phyloP scores from a whole-genome alignment of 148 eudicot species.

The Hydrangea macrophylla region DNA sequence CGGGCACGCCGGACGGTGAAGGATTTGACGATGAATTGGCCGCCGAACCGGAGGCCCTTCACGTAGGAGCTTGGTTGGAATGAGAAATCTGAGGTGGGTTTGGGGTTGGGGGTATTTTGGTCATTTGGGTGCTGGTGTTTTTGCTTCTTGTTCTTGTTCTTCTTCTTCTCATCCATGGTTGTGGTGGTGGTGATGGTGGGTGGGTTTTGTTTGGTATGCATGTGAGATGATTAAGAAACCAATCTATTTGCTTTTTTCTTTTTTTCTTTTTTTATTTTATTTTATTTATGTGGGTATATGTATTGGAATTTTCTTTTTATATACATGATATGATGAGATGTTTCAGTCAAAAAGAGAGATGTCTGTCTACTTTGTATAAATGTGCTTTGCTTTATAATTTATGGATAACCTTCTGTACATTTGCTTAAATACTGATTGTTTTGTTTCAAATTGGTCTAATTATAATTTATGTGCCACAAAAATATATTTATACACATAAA shows the following conservation, averaged over 20 bases:
- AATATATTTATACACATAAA: too few relatives aligned
- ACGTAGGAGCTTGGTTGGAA: conserved; percentile 74
- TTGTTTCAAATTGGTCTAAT: too few relatives aligned
- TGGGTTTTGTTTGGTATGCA: conserved; percentile 2
- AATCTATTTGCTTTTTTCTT: conserved; percentile 16
- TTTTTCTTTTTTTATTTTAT: too few relatives aligned
- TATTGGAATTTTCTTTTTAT: background rate
- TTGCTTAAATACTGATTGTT: too few relatives aligned
- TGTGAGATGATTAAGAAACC: conserved; percentile 12
- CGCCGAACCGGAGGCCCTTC: conserved; percentile 85
- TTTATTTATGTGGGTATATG: conserved; percentile 6
- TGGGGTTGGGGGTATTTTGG: conserved; percentile 33
- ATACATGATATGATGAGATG: too few relatives aligned
- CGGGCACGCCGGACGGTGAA: conserved; percentile 82
- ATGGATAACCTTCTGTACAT: too few relatives aligned
- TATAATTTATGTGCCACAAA: too few relatives aligned
- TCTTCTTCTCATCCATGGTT: conserved; percentile 35
- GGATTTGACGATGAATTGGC: conserved; percentile 85
- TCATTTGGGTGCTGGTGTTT: conserved; percentile 70
- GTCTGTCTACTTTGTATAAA: conserved; percentile 13
- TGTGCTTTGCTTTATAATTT: background rate
- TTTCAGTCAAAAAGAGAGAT: conserved; percentile 20
- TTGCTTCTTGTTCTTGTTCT: conserved; percentile 56
- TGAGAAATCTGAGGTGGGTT: conserved; percentile 43
- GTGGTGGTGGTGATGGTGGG: background rate